Evolutionary conservation across 1,284 basidiomycete genomes (phyloP).

Genomic region (Malassezia vespertilionis): DNA sequence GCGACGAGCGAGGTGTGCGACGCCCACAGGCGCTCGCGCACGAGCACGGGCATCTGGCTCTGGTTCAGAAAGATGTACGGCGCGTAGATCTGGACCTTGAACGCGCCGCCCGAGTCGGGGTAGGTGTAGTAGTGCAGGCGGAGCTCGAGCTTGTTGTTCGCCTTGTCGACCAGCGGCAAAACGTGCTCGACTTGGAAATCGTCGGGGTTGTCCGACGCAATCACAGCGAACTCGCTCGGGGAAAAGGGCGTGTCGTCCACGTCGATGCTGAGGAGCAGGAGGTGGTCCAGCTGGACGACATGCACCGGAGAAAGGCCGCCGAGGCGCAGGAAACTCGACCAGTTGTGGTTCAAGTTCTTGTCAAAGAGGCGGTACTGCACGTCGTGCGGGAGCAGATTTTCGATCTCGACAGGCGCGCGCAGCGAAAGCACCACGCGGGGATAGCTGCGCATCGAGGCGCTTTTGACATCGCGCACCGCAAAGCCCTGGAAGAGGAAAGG

Average conservation of each 20-base stretch:
- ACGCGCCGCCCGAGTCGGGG: conserved; percentile 88
- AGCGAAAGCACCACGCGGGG: conserved; percentile 75
- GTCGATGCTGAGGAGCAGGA: conserved; percentile 80
- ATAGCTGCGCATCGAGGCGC: conserved; percentile 54
- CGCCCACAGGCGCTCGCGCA: conserved; percentile 65
- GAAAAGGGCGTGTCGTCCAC: conserved; percentile 73
- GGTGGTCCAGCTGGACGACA: conserved; percentile 84
- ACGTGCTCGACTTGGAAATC: conserved; percentile 74
- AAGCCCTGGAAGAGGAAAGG: conserved; percentile 92
- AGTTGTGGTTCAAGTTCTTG: conserved; percentile 75
- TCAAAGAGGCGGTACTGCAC: conserved; percentile 89
- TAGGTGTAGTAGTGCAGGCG: conserved; percentile 68
- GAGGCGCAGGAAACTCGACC: conserved; percentile 75
- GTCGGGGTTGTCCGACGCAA: conserved; percentile 83
- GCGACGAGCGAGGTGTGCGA: conserved; percentile 70
- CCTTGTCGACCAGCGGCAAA: conserved; percentile 63
- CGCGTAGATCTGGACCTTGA: conserved; percentile 90
- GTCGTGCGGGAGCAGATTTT: conserved; percentile 92
- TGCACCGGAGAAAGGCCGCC: conserved; percentile 95
- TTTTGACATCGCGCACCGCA: conserved; percentile 66
- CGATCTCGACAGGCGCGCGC: conserved; percentile 89
- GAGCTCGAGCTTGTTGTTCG: conserved; percentile 68
- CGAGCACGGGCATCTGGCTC: conserved; percentile 70
- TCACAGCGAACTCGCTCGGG: conserved; percentile 95
- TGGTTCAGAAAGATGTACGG: conserved; percentile 91